Base-by-base conservation (phyloP, 1,284 basidiomycete genomes). In the Cutaneotrichosporon arboriforme region DNA sequence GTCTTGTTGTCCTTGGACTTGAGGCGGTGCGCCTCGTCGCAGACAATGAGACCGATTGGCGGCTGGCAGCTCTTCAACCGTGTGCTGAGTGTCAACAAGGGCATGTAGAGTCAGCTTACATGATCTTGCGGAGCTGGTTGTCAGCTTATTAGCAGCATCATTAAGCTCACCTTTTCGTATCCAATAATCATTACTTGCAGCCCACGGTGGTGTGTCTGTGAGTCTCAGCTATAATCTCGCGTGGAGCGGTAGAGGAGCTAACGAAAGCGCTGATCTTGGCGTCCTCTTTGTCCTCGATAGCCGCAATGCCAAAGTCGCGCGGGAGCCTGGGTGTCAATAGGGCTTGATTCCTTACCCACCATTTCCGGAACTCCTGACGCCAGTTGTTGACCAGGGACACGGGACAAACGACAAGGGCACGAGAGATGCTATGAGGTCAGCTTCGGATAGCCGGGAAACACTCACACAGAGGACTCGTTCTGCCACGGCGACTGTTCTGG, bases 351-450 rank as follows among this genome's bases (percentile, higher is more conserved):
- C 13, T 26, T 4, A 4, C 21, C 8, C 10, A 83, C 90, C 96
- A 98, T 77, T 97, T 97, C 63, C 85, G 80, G 66, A 99, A 93
- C 74, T 99, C 96, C 46, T 84, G 84, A 67, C 85, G 87, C 96
- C 96, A 99, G 67, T 98, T 98, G 84, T 92, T 88, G 55, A 94
- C 81, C 26, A 99, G 79, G 3, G 92, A 87, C 8, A 97, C 91
- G 0, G 96, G 96, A 67, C 94, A 97, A 22, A 94, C 96, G 52
- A 99, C 87, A 44, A 97, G 78, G 5, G 84, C 88, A 67, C 91
- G 92, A 46, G 84, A 83, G 5, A 88, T 68, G 31, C 67, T 77
- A 53, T 5, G 21, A 1, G 64, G 64, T 77, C 53, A 17, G 40
- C 4, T n/a, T n/a, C n/a, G n/a, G n/a, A n/a, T 12, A 21, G 9